Percentiles rank a stretch among this genome's conserved stretches.
Evolutionary conservation across 805 yeast species (phyloP).

Genomic region (Novakomyces olei): DNA sequence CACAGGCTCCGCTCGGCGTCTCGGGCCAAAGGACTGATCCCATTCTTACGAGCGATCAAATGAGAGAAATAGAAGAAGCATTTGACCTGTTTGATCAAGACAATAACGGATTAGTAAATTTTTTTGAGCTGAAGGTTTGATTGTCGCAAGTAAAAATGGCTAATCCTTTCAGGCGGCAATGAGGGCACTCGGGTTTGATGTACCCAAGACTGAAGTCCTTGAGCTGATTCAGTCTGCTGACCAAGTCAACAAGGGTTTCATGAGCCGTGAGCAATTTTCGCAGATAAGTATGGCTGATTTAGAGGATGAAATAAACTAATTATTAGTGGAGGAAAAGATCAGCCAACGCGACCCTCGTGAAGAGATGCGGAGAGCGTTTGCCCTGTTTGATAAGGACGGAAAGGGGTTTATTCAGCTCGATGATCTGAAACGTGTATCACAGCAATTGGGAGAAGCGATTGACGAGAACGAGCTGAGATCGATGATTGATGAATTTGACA

Average conservation of each 20-base stretch:
- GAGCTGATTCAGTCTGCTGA: conserved; percentile 50
- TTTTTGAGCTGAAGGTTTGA: conserved; percentile 1
- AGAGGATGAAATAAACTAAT: neutral
- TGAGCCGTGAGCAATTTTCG: conserved; percentile 1
- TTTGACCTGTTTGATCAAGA: conserved; percentile 82
- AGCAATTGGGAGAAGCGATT: conserved; percentile 76
- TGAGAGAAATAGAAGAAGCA: conserved; percentile 45
- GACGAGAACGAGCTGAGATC: conserved; percentile 85
- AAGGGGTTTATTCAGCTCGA: conserved; percentile 71
- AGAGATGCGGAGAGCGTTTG: conserved; percentile 76
- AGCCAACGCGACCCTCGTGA: conserved; percentile 77
- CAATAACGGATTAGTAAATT: conserved; percentile 48
- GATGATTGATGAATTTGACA: conserved; percentile 93
- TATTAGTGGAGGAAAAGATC: conserved; percentile 51
- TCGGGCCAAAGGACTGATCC: too few species aligned
- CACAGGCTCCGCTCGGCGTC: too few species aligned
- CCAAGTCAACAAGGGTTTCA: neutral
- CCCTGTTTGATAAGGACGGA: conserved; percentile 64
- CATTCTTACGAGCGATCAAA: conserved; percentile 34
- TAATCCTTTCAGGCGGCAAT: too few species aligned
- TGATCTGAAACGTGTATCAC: conserved; percentile 70
- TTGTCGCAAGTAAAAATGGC: too few species aligned
- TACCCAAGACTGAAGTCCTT: conserved; percentile 55
- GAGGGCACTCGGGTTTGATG: conserved; percentile 81
- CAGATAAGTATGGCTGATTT: conserved; percentile 1